Evolutionary conservation across 805 yeast genomes (phyloP), one percentile per base, ranked within the genome.

Genomic region (Cyberlindnera misumaiensis): DNA sequence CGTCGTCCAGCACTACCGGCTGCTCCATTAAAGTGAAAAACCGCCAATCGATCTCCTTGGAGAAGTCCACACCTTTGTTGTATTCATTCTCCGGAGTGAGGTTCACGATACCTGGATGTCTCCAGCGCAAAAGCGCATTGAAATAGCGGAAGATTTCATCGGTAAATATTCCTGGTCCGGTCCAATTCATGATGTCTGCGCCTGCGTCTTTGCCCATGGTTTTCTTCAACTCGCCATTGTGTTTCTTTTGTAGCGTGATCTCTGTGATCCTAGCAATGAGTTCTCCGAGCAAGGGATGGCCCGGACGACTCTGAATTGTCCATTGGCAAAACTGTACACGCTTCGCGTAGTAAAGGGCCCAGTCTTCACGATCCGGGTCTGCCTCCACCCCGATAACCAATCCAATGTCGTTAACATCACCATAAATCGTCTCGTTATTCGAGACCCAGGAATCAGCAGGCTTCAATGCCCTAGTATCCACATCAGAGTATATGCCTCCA

Each of bases 161-260:
- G 0, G 98, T 90, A 77, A 89, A 93, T 16, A 87, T 76, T 1
- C 95, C 97, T 0, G 97, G 96, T 0, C 98, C 98, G 0, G 97
- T 86, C 96, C 96, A 86, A 53, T 82, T 74, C 94, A 87, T 85
- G 38, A 87, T 74, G 54, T 82, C 88, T 15, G 79, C 79, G 5
- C 94, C 95, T 8, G 68, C 62, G 45, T 80, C 80, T 47, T 75
- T 73, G 5, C 84, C 80, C 34, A 68, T 62, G 0, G 75, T 63
- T 36, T 66, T 60, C 1, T 57, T 55, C 39, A 84, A 63, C 3
- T 56, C 55, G 1, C 78, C 78, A n/a, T 61, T 59, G 13, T 52
- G 44, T 44, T 72, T 62, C 42, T 80, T 72, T 25, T 72, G 59
- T 27, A 85, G 62, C 0, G 97, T 90, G 16, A 75, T 70, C 29